Evolutionary conservation across 2,329 filamentous ascomycete species (phyloP), one percentile per base, ranked within the genome.

Genomic region (Fusarium albosuccineum): DNA sequence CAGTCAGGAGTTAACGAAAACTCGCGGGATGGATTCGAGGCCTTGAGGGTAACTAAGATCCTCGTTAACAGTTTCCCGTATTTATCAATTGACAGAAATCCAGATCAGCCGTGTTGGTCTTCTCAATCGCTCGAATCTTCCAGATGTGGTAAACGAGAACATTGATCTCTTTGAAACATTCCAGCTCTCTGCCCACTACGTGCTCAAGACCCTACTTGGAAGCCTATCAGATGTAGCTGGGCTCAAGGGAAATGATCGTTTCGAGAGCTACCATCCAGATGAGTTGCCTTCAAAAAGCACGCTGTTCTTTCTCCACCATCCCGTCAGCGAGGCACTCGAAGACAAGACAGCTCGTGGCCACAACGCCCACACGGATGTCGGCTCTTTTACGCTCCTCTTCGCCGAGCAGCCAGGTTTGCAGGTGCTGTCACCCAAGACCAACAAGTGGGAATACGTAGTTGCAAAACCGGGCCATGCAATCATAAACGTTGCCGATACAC

Each of bases 391-490:
- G 6, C 16, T 42, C 16, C 79, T 87, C 34, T 86, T 86, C 79
- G 80, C 76, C 67, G 80, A 83, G 74, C 80, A 86, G 75, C 84
- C 82, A 81, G 85, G 85, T 3, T 80, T 87, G 40, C 85, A 88
- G 74, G 81, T 86, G 66, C 81, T 82, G 3, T 82, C 83, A 13
- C 83, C 84, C 3, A 64, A 59, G 1, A 55, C 65, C 16, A 48
- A 34, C n/a, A 17, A 16, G 13, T 64, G 62, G 62, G 52, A 49
- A 37, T 64, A 49, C 13, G 57, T 64, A 8, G 14, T 11, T 14
- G 49, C 62, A 9, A 30, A 33, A 9, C 62, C 62, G 3, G 46
- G 52, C 9, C 52, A 61, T 44, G 62, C 57, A 14, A 50, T 64
- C 14, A 46, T 61, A 40, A 64, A 64, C 37, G 53, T 64, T 33